phyloP scores from a whole-genome alignment of 2,329 filamentous ascomycete genomes.

The Cercospora janseana region DNA sequence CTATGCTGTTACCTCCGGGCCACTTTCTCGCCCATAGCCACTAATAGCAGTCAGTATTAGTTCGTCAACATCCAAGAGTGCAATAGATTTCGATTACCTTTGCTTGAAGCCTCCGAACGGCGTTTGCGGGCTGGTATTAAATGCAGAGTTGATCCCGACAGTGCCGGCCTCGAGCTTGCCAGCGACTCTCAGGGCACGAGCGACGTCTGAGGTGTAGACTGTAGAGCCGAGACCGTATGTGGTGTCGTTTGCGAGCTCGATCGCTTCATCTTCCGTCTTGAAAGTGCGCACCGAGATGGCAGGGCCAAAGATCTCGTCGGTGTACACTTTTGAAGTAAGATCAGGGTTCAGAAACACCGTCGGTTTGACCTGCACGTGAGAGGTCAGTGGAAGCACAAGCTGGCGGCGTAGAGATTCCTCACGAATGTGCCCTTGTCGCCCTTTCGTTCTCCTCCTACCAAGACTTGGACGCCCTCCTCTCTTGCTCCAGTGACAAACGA shows the following conservation, averaged over 20 bases:
- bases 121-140: constrained; percentile 23
- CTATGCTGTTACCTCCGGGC: background rate
- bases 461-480: constrained; percentile 25
- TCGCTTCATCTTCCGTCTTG: constrained; percentile 56
- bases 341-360: constrained; percentile 23
- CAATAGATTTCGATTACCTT: background rate
- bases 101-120: constrained; percentile 47
- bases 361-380: background rate
- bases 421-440: constrained; percentile 38
- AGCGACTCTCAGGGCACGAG: constrained; percentile 54
- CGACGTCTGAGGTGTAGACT: constrained; percentile 61
- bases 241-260: constrained; percentile 56
- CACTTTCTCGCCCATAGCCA: constrained; percentile 12
- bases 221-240: constrained; percentile 61
- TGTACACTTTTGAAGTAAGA: constrained; percentile 47
- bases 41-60: background rate
- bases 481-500: constrained; percentile 30
- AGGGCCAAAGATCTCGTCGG: constrained; percentile 64
- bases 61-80: too few relatives aligned
- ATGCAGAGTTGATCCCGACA: constrained; percentile 66
- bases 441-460: constrained; percentile 27
- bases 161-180: constrained; percentile 61
- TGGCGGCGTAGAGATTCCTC: background rate
- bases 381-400: background rate
- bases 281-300: constrained; percentile 59